Percentiles rank a stretch among this genome's conserved stretches.
Evolutionary conservation across 306 rosid genomes (phyloP).

Genomic region (Cucurbita moschata): DNA sequence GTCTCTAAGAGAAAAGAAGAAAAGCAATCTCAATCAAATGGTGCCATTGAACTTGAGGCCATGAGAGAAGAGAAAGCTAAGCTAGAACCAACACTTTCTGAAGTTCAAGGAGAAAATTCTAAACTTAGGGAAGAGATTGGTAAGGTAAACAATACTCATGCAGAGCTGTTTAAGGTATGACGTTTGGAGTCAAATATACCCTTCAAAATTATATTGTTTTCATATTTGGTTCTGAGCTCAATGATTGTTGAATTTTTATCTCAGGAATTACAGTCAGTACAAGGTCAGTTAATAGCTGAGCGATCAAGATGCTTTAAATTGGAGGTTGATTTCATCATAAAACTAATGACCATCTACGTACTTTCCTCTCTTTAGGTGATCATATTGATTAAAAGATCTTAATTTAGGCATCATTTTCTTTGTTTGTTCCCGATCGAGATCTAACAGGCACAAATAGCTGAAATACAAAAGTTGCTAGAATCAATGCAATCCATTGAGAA

Average conservation of each 20-base stretch:
- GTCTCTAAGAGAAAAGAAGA: conserved; percentile 27
- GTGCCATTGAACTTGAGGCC: conserved; percentile 25
- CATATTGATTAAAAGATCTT: background rate
- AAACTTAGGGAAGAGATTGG: conserved; percentile 24
- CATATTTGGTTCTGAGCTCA: background rate
- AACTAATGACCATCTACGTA: background rate
- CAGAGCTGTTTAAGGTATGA: conserved; percentile 79
- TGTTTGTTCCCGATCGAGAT: background rate
- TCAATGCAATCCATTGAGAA: conserved; percentile 66
- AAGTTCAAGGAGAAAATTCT: conserved; percentile 33
- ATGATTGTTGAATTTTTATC: conserved; percentile 12
- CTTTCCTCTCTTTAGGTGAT: background rate
- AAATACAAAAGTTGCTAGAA: conserved; percentile 60
- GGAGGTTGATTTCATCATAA: conserved; percentile 37
- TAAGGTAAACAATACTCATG: conserved; percentile 54
- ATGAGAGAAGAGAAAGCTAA: conserved; percentile 42
- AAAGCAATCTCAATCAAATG: conserved; percentile 22
- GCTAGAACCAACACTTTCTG: conserved; percentile 40
- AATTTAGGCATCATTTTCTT: background rate
- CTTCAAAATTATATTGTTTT: background rate
- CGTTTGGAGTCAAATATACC: background rate
- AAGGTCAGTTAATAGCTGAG: conserved; percentile 81
- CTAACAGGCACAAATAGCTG: conserved; percentile 77
- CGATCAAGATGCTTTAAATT: conserved; percentile 90
- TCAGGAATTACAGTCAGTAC: conserved; percentile 90